phyloP scores from a whole-genome alignment of 768 basidiomycete species.

The Russula foetens region DNA sequence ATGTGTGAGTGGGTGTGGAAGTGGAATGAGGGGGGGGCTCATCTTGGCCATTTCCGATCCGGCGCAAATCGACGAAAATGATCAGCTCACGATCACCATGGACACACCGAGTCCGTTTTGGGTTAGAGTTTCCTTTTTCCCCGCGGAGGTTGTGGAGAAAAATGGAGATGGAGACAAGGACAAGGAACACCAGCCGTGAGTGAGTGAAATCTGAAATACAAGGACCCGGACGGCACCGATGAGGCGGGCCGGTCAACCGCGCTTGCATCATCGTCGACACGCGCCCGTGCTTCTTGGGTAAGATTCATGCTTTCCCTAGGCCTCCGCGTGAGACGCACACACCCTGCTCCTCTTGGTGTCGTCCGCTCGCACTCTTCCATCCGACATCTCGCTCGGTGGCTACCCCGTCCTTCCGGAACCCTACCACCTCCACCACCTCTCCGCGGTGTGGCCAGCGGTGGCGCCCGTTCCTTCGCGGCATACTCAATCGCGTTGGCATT shows the following conservation, averaged over 20 bases:
- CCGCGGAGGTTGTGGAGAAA: neutral
- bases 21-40: neutral
- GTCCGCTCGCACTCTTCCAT: neutral
- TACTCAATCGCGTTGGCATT: constrained; percentile 23
- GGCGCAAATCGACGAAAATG: neutral
- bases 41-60: neutral
- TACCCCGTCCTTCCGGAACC: neutral
- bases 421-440: neutral
- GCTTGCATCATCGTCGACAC: neutral
- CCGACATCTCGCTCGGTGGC: constrained; percentile 1
- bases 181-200: too few species aligned
- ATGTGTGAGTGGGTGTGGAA: neutral
- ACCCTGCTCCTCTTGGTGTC: neutral
- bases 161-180: neutral
- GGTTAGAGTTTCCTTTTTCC: neutral
- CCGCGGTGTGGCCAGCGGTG: neutral
- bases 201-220: too few species aligned
- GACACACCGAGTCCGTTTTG: neutral
- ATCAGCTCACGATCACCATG: neutral
- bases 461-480: constrained; percentile 8
- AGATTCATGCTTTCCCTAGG: constrained; percentile 12
- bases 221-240: too few species aligned
- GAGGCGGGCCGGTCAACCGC: constrained; percentile 2
- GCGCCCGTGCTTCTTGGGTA: neutral
- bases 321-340: constrained; percentile 1